These are phyloP conservation scores for Dictyophora rubrovolvata DNA, from an alignment of 768 basidiomycete species.

Conservation along the genomic window DNA sequence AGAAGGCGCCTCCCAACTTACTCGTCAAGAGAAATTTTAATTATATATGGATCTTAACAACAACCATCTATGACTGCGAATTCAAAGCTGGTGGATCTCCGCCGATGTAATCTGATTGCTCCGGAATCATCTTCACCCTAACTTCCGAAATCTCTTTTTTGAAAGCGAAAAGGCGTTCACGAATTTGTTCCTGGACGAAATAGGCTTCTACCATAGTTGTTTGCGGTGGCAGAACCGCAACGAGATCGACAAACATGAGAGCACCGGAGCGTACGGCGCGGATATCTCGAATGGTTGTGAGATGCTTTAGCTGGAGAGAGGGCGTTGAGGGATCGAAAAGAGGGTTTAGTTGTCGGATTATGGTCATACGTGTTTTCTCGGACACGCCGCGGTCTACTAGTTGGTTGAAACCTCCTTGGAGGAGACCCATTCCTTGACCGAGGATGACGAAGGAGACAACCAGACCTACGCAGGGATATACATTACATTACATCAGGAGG, in stretches of 20 bases:
- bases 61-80: no score
- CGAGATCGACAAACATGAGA: conserved; percentile 73
- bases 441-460: conserved; percentile 87
- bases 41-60: no score
- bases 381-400: conserved; percentile 79
- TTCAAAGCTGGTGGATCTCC: no score
- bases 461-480: conserved; percentile 39
- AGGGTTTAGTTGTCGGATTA: conserved; percentile 49
- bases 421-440: conserved; percentile 59
- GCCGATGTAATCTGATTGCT: conserved; percentile 15
- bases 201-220: conserved; percentile 51
- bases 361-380: conserved; percentile 35
- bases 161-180: conserved; percentile 39
- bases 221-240: conserved; percentile 51
- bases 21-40: no score
- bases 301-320: conserved; percentile 12
- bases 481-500: conserved; percentile 4
- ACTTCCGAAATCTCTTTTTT: conserved; percentile 67
- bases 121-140: conserved; percentile 49
- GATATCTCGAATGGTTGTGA: conserved; percentile 42
- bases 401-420: conserved; percentile 65
- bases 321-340: conserved; percentile 29
- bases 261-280: conserved; percentile 75
- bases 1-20: no score
- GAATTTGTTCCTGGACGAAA: conserved; percentile 53